Evolutionary conservation across 2,329 filamentous ascomycete genomes (phyloP), one percentile per base, ranked within the genome.

Genomic region (Talaromyces pinophilus): DNA sequence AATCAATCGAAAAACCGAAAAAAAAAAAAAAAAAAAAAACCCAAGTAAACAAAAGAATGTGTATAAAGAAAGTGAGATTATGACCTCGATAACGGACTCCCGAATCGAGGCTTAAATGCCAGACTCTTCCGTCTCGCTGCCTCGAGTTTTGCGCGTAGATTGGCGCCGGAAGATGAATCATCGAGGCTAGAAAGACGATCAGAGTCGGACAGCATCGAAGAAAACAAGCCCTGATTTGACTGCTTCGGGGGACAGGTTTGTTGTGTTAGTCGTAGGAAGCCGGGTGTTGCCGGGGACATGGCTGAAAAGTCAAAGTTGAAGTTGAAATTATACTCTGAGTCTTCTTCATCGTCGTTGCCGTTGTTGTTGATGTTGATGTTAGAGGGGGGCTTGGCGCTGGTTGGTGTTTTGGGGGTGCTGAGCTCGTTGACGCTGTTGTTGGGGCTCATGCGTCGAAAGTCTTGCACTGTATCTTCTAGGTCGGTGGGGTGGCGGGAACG

Each of bases 81-180:
- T 48, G 44, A 55, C 17, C 52, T 52, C n/a, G 48, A 59, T 38
- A 93, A 79, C 1, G 91, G 91, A 76, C 91, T 93, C 19, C 86
- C 88, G 66, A 92, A 81, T 78, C 90, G 90, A 35, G 91, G 91
- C 38, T 90, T 90, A 80, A 89, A 92, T 73, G 92, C 90, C 76
- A 92, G 76, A 73, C 90, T 94, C 85, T 92, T 92, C 68, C 91
- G 84, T 68, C 90, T 83, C 0, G 90, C 90, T 11, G 89, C 87
- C 83, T 91, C 87, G 68, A 93, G 80, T 59, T 88, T 83, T 77
- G 86, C 83, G 68, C 87, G 79, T 64, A 90, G 82, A 19, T 75
- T 74, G 25, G 77, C 75, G 48, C 76, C 75, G 1, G 48, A 55
- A 2, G 57, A 17, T 13, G 62, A 57, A 11, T 52, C 60, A 19